phyloP scores from a whole-genome alignment of 768 basidiomycete species.

The Lyophyllum atratum region DNA sequence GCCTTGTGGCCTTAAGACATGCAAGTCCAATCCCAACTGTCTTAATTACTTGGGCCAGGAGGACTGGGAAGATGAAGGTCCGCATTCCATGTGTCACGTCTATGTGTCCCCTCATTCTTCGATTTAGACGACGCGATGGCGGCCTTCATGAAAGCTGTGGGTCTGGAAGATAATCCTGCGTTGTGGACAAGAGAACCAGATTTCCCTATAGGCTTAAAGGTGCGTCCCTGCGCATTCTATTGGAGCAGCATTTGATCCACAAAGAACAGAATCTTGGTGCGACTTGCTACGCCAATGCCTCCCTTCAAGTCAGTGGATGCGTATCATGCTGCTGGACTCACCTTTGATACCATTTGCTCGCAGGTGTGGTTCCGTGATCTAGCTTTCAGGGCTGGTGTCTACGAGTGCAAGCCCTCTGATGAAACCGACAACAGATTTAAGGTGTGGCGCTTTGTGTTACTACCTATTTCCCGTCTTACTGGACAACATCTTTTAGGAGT shows the following conservation, averaged over 20 bases:
- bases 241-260: conserved; percentile 3
- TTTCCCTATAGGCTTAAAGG: conserved; percentile 78
- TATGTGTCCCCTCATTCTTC: conserved; percentile 6
- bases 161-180: conserved; percentile 58
- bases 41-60: conserved; percentile 87
- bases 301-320: conserved; percentile 66
- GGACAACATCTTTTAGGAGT: conserved; percentile 47
- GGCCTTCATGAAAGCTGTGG: conserved; percentile 51
- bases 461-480: neutral
- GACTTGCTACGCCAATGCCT: conserved; percentile 96
- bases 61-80: conserved; percentile 77
- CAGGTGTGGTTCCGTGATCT: conserved; percentile 95
- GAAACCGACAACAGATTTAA: conserved; percentile 46
- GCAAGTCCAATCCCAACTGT: conserved; percentile 81
- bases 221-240: conserved; percentile 26
- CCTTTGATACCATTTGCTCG: conserved; percentile 1
- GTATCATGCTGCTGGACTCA: neutral
- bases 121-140: conserved; percentile 49
- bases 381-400: conserved; percentile 82
- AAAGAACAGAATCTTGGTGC: conserved; percentile 85
- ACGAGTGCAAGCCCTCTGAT: conserved; percentile 64
- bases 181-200: conserved; percentile 49
- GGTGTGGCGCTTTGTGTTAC: conserved; percentile 21
- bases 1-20: conserved; percentile 60
- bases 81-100: conserved; percentile 12